phyloP scores from a whole-genome alignment of 768 basidiomycete genomes.

The Phlebiopsis gigantea region DNA sequence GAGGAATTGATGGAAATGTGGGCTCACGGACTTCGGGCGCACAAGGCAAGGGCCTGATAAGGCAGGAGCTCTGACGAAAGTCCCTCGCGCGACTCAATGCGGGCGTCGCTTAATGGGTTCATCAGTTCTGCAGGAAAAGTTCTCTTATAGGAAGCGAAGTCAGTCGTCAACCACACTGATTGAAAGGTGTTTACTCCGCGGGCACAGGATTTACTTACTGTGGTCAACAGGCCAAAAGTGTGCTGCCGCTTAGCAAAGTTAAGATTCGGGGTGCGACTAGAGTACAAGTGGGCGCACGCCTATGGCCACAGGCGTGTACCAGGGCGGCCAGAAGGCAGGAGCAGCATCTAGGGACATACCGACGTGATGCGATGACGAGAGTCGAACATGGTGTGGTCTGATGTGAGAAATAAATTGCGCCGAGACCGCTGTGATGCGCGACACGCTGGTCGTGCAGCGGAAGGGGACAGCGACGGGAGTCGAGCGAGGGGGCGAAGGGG shows the following conservation, averaged over 20 bases:
- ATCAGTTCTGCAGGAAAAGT: background rate
- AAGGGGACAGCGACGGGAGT: background rate
- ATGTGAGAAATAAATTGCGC: background rate
- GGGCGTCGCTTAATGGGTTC: background rate
- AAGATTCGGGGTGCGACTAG: background rate
- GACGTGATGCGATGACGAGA: background rate
- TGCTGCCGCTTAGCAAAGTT: no score
- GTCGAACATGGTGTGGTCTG: no score
- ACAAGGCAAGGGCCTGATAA: background rate
- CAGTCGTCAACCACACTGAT: slow-evolving; percentile 4
- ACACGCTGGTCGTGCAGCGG: background rate
- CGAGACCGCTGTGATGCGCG: background rate
- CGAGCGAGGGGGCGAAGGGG: background rate
- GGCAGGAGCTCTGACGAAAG: background rate
- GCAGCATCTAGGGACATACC: no score
- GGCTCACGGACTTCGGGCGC: background rate
- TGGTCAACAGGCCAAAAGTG: no score
- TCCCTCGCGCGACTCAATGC: background rate
- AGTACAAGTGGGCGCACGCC: background rate
- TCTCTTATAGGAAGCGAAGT: background rate
- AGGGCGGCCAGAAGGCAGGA: background rate
- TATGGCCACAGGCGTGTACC: background rate
- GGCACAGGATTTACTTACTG: no score
- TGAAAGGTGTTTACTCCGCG: background rate
- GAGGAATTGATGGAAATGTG: background rate